Evolutionary conservation across 257 asterid genomes (phyloP).

Genomic region (Gentiana macrophylla): DNA sequence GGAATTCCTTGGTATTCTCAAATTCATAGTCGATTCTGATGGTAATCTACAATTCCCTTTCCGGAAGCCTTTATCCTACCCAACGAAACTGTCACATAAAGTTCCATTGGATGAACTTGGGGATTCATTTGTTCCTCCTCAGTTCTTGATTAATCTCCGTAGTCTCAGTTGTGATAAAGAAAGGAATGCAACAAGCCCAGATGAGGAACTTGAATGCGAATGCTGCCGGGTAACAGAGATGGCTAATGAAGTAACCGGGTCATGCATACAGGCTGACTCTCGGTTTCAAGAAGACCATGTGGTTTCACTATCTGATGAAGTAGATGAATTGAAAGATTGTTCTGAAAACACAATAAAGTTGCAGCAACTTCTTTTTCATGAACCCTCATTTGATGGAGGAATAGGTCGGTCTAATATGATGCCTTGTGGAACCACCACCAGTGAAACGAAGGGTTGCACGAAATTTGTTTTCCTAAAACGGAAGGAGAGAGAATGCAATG

Average conservation of each 20-base stretch:
- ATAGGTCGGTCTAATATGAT: slow-evolving; percentile 7
- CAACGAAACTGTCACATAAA: slow-evolving; percentile 35
- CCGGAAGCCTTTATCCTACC: slow-evolving; percentile 21
- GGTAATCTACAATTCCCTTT: slow-evolving; percentile 30
- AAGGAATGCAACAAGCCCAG: slow-evolving; percentile 30
- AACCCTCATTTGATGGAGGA: slow-evolving; percentile 28
- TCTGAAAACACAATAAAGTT: slow-evolving; percentile 7
- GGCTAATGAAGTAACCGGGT: slow-evolving; percentile 24
- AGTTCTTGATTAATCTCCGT: slow-evolving; percentile 41
- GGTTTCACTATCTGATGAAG: slow-evolving; percentile 56
- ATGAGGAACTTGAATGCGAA: slow-evolving; percentile 24
- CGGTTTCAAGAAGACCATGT: slow-evolving; percentile 20
- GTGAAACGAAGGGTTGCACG: slow-evolving; percentile 18
- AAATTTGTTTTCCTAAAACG: slow-evolving; percentile 35
- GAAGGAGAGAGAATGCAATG: slow-evolving; percentile 16
- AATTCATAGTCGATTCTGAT: slow-evolving; percentile 27
- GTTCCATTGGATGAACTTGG: slow-evolving; percentile 30
- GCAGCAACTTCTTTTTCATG: slow-evolving; percentile 26
- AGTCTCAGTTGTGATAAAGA: slow-evolving; percentile 3
- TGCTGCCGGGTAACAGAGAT: slow-evolving; percentile 40
- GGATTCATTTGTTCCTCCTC: slow-evolving; percentile 50
- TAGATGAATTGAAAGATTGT: slow-evolving; percentile 17
- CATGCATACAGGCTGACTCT: slow-evolving; percentile 12
- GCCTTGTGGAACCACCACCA: slow-evolving; percentile 8
- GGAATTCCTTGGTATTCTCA: slow-evolving; percentile 18